phyloP scores from a whole-genome alignment of 345 rosid species.

The rapeseed (Brassica napus) region DNA sequence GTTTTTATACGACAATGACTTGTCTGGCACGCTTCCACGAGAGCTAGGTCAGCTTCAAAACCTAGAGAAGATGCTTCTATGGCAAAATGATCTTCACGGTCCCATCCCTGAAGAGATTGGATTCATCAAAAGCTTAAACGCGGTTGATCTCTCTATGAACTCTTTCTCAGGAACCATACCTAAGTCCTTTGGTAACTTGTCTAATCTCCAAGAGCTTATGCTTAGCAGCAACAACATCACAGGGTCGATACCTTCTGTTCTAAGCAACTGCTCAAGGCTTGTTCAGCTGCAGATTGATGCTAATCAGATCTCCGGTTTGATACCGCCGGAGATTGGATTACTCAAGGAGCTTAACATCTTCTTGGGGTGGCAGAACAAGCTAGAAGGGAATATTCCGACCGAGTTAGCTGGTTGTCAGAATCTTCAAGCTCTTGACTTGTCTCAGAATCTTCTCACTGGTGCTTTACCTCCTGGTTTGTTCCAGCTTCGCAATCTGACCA shows the following conservation, averaged over 20 bases:
- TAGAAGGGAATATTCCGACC: conserved; percentile 70
- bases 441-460: conserved; percentile 71
- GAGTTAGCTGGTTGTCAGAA: conserved; percentile 60
- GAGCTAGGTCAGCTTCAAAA: conserved; percentile 58
- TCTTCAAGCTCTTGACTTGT: conserved; percentile 69
- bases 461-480: conserved; percentile 64
- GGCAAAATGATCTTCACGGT: conserved; percentile 74
- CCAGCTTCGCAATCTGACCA: conserved; percentile 68
- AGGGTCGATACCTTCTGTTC: conserved; percentile 71
- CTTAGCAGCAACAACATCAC: conserved; percentile 81
- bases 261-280: conserved; percentile 62
- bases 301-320: conserved; percentile 68
- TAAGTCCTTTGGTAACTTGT: conserved; percentile 59
- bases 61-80: conserved; percentile 66
- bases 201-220: conserved; percentile 72
- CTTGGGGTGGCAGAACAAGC: conserved; percentile 80
- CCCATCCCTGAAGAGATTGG: conserved; percentile 76
- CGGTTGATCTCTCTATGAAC: conserved; percentile 79
- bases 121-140: conserved; percentile 59
- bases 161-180: conserved; percentile 75
- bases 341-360: conserved; percentile 64
- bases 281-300: conserved; percentile 75
- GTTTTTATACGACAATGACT: conserved; percentile 75
- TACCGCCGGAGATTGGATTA: conserved; percentile 71
- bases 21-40: conserved; percentile 62